A percentile compares a stretch with the other conserved stretches of the same genome.
Evolutionary conservation across 345 rosid species (phyloP).

Genomic region (Litchi chinensis): DNA sequence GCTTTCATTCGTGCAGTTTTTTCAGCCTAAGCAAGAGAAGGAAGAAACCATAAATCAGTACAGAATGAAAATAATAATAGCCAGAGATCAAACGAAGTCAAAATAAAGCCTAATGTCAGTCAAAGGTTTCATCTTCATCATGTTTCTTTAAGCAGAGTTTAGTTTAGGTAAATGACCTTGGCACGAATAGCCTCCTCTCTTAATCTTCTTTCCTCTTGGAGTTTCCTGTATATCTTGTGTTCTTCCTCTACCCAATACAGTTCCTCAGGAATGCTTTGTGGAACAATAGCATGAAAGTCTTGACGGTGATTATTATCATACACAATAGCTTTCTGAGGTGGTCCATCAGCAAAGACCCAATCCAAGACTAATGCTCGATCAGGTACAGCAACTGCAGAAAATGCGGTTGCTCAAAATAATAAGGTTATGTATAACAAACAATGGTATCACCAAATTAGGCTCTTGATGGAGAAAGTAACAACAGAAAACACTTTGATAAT

Average conservation of each 20-base stretch:
- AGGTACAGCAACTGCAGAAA: slow-evolving; percentile 71
- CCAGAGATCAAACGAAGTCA: neutral
- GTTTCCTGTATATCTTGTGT: slow-evolving; percentile 51
- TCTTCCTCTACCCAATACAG: slow-evolving; percentile 82
- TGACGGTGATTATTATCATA: slow-evolving; percentile 73
- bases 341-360: slow-evolving; percentile 96
- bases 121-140: neutral
- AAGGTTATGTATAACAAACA: slow-evolving; percentile 4
- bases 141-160: neutral
- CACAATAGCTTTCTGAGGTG: slow-evolving; percentile 57
- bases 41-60: slow-evolving; percentile 13
- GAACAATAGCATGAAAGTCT: slow-evolving; percentile 83
- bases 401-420: slow-evolving; percentile 6
- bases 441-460: neutral
- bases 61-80: neutral
- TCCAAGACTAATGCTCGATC: slow-evolving; percentile 67
- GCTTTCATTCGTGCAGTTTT: slow-evolving; percentile 71
- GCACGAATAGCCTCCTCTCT: slow-evolving; percentile 73
- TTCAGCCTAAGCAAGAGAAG: slow-evolving; percentile 52
- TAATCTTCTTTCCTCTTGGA: slow-evolving; percentile 68
- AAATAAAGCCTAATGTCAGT: slow-evolving; percentile 18
- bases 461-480: neutral
- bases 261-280: slow-evolving; percentile 49
- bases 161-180: slow-evolving; percentile 49
- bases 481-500: slow-evolving; percentile 3